Conservation (phyloP, 805 yeast genomes). For the Kodamaea laetipori region DNA sequence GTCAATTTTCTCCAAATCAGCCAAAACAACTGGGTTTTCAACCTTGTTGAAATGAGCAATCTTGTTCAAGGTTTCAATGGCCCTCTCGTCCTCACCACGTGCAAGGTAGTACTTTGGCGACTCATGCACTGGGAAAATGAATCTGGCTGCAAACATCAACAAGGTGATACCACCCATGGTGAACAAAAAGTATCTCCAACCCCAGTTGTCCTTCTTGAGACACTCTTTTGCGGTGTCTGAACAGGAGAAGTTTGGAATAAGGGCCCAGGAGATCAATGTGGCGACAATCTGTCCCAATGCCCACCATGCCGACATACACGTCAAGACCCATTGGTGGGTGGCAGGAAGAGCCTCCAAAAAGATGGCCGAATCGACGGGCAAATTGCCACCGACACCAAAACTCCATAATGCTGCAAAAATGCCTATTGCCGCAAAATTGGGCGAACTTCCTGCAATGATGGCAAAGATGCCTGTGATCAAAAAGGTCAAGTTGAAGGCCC, state of each 20-base stretch:
- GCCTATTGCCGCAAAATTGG: conserved; percentile 26
- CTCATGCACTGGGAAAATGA: conserved; percentile 48
- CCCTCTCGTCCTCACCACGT: conserved; percentile 53
- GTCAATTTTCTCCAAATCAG: conserved; percentile 49
- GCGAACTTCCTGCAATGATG: conserved; percentile 24
- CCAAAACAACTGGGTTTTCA: conserved; percentile 44
- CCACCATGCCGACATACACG: conserved; percentile 44
- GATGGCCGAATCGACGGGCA: conserved; percentile 29
- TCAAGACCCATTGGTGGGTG: conserved; percentile 27
- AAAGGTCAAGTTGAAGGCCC: conserved; percentile 30
- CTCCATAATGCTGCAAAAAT: conserved; percentile 27
- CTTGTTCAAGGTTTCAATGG: conserved; percentile 43
- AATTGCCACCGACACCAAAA: conserved; percentile 30
- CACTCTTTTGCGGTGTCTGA: conserved; percentile 33
- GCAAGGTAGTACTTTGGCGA: conserved; percentile 59
- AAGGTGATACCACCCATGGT: conserved; percentile 52
- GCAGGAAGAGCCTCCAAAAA: conserved; percentile 29
- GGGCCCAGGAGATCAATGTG: conserved; percentile 56
- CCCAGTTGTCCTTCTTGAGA: conserved; percentile 49
- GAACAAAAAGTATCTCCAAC: conserved; percentile 60
- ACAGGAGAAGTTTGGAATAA: conserved; percentile 53
- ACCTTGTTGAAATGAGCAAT: conserved; percentile 51
- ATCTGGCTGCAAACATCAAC: conserved; percentile 33
- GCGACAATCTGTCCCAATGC: conserved; percentile 62
- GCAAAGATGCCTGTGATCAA: conserved; percentile 28